These are phyloP conservation scores for Coniochaeta ligniaria DNA, from an alignment of 2,329 filamentous ascomycete genomes.

Conservation along the genomic window DNA sequence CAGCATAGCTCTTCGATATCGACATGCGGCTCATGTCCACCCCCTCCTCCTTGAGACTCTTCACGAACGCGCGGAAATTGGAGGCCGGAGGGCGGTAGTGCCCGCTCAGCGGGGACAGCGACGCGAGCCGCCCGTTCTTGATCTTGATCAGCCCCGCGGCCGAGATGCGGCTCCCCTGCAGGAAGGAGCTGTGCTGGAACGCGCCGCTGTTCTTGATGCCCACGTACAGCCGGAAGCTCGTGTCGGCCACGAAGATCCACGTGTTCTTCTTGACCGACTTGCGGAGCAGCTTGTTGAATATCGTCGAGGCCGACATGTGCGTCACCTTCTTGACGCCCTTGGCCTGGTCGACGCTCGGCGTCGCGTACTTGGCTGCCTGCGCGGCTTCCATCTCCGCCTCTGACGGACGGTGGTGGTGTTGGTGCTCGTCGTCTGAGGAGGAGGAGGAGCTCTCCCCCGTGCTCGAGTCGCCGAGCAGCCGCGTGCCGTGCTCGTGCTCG, in stretches of 20 bases:
- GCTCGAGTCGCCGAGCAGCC: constrained; percentile 17
- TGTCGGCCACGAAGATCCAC: constrained; percentile 92
- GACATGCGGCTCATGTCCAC: constrained; percentile 75
- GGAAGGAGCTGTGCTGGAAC: constrained; percentile 87
- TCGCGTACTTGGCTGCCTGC: constrained; percentile 57
- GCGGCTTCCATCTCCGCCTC: constrained; percentile 47
- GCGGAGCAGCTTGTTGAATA: constrained; percentile 72
- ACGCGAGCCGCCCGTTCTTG: constrained; percentile 69
- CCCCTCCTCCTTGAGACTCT: constrained; percentile 61
- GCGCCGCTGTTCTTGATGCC: constrained; percentile 84
- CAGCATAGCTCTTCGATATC: constrained; percentile 74
- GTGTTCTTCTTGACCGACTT: constrained; percentile 79
- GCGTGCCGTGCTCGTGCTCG: constrained; percentile 14
- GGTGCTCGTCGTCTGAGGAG: constrained; percentile 2
- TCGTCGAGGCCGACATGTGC: constrained; percentile 59
- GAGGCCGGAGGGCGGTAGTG: constrained; percentile 80
- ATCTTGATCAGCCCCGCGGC: constrained; percentile 82
- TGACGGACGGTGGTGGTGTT: constrained; percentile 12
- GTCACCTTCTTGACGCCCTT: constrained; percentile 54
- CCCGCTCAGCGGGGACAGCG: constrained; percentile 64
- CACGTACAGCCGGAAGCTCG: constrained; percentile 76
- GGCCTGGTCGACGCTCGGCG: constrained; percentile 52
- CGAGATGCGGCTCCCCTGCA: constrained; percentile 74
- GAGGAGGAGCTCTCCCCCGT: constrained; percentile 13
- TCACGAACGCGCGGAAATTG: constrained; percentile 78